A percentile compares a stretch with the other conserved stretches of the same genome.
phyloP scores from a whole-genome alignment of 1,284 basidiomycete species.

The Apiotrichum siamense region DNA sequence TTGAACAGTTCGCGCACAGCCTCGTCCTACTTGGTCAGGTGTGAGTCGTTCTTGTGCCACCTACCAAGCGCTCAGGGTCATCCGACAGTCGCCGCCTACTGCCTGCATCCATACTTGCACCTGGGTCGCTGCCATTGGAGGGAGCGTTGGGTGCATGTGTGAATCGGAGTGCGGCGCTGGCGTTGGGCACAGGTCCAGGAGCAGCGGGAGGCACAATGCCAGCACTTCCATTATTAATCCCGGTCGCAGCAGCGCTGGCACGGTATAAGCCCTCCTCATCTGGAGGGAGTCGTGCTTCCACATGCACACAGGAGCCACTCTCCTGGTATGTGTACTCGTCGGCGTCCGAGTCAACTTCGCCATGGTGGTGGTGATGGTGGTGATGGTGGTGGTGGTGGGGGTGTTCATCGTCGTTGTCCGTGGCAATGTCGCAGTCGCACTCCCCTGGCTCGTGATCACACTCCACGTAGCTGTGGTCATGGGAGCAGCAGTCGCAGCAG shows the following conservation, averaged over 20 bases:
- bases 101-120: too few relatives aligned
- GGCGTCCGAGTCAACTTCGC: conserved; percentile 20
- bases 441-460: conserved; percentile 17
- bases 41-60: conserved; percentile 5
- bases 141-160: too few relatives aligned
- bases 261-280: background rate
- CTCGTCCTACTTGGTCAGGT: conserved; percentile 31
- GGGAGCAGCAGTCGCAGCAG: conserved; percentile 28
- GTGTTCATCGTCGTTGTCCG: conserved; percentile 9
- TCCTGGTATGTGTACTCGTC: conserved; percentile 16
- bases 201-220: background rate
- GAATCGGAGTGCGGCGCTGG: too few relatives aligned
- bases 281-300: background rate
- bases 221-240: background rate
- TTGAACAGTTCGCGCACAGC: conserved; percentile 45
- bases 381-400: conserved; percentile 16
- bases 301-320: background rate
- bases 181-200: too few relatives aligned
- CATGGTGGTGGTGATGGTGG: conserved; percentile 19
- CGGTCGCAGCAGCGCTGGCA: background rate
- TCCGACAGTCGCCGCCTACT: conserved; percentile 31
- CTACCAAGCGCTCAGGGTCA: conserved; percentile 40
- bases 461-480: conserved; percentile 19
- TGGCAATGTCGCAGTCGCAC: conserved; percentile 14
- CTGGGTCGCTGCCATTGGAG: too few relatives aligned